phyloP scores from a whole-genome alignment of 768 basidiomycete genomes.

The Naematelia encephala region DNA sequence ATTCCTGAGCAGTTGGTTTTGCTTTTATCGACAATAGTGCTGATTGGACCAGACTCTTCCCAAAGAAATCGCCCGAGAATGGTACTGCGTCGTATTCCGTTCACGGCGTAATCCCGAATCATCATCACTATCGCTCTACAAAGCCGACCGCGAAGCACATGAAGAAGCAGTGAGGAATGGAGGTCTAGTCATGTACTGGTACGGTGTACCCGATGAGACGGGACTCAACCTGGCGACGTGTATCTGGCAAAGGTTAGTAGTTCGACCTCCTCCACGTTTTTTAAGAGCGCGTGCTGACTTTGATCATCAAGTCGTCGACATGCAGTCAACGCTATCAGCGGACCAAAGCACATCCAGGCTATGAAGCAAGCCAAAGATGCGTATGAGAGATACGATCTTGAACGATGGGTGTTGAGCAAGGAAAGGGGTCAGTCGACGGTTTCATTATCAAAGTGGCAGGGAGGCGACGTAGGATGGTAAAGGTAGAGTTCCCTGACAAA shows the following conservation, averaged over 20 bases:
- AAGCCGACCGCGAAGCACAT: slow-evolving; percentile 80
- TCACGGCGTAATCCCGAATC: slow-evolving; percentile 60
- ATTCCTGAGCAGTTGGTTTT: neutral
- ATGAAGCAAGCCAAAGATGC: slow-evolving; percentile 65
- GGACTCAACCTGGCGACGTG: slow-evolving; percentile 91
- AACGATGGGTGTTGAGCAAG: slow-evolving; percentile 73
- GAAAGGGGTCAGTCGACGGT: slow-evolving; percentile 59
- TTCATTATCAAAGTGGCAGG: slow-evolving; percentile 60
- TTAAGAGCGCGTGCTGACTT: neutral
- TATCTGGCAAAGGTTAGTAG: slow-evolving; percentile 66
- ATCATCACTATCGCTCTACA: slow-evolving; percentile 58
- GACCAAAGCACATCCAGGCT: slow-evolving; percentile 76
- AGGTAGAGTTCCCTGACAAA: too few relatives aligned
- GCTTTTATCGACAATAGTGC: too few relatives aligned
- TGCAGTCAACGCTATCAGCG: slow-evolving; percentile 72
- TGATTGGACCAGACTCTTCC: slow-evolving; percentile 18
- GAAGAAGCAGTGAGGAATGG: slow-evolving; percentile 81
- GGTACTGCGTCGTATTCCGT: slow-evolving; percentile 84
- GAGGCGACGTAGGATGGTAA: slow-evolving; percentile 70
- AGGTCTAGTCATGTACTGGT: slow-evolving; percentile 86
- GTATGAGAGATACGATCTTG: slow-evolving; percentile 74
- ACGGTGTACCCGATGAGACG: slow-evolving; percentile 72
- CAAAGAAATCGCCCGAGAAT: slow-evolving; percentile 20
- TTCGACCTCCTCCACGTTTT: too few relatives aligned
- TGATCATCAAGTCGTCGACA: slow-evolving; percentile 67